Evolutionary conservation across 148 eudicot genomes (phyloP), one percentile per base, ranked within the genome.

Genomic region (Pouteria glomerata): DNA sequence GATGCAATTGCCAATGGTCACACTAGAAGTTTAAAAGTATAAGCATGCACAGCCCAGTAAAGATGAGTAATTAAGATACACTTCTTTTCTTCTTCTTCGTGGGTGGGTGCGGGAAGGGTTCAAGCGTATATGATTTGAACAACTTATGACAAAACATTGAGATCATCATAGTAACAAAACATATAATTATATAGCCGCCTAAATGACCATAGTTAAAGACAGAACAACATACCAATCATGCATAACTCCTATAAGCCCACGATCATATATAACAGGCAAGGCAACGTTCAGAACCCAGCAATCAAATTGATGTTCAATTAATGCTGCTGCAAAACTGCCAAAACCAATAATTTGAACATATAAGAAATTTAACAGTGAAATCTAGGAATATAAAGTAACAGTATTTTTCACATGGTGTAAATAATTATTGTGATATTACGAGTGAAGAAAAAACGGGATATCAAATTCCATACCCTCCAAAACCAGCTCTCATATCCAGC

Each of bases 281-380:
- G 96, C 92, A 73, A 92, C 96, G 68, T 95, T 95, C 52, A 95
- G 78, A 74, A 95, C 99, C 99, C 99, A 95, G 57, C 92, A 84
- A 84, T 92, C 96, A 55, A 92, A 47, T 44, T 79, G 55, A 45
- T 85, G 69, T 67, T 85, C 79, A 35, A 81, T 79, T 68, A 95
- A 62, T 52, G 99, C 96, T 58, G 94, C 89, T 66, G 97, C 97
- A 83, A 95, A 95, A 77, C 99, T 95, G 87, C 68, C 69, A 76
- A 75, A 76, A 65, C 68, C 34, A 52, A 50, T 68, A 45, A 45
- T 26, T 27, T 45, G n/a, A 34, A 10, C 24, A 63, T 16, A 21
- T 63, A 37, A n/a, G n/a, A n/a, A n/a, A n/a, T n/a, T n/a, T 57
- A 66, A 23, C 8, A 33, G 19, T 0, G n/a, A n/a, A n/a, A n/a